Percentiles rank a stretch among this genome's conserved stretches.
phyloP scores from a whole-genome alignment of 306 rosid genomes.

The Glycine tomentella region DNA sequence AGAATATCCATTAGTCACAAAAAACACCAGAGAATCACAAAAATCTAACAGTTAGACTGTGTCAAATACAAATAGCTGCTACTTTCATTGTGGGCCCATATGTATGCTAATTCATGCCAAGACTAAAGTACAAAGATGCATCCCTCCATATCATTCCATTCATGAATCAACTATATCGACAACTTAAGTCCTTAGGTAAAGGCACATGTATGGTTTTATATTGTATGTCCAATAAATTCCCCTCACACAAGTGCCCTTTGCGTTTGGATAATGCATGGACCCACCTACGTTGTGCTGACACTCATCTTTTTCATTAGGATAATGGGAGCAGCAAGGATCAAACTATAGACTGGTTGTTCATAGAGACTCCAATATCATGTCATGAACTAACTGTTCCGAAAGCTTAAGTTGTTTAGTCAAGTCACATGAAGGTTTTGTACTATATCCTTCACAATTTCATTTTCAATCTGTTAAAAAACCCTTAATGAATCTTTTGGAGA shows the following conservation, averaged over 20 bases:
- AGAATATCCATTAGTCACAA: background rate
- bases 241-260: background rate
- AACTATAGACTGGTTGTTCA: background rate
- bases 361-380: background rate
- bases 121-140: background rate
- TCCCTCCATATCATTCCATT: background rate
- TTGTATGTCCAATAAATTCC: background rate
- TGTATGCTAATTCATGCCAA: background rate
- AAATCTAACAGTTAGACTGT: background rate
- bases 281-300: background rate
- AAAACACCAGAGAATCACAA: slow-evolving; percentile 4
- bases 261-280: background rate
- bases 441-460: background rate
- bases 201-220: background rate
- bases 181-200: background rate
- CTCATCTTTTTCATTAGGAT: background rate
- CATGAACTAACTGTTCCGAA: background rate
- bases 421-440: background rate
- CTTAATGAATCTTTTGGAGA: background rate
- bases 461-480: background rate
- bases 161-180: slow-evolving; percentile 2
- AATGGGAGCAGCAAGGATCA: background rate
- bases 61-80: background rate
- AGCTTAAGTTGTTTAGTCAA: background rate
- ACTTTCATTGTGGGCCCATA: background rate